Evolutionary conservation across 768 basidiomycete species (phyloP), one percentile per base, ranked within the genome.

Genomic region (Russula brevipes): DNA sequence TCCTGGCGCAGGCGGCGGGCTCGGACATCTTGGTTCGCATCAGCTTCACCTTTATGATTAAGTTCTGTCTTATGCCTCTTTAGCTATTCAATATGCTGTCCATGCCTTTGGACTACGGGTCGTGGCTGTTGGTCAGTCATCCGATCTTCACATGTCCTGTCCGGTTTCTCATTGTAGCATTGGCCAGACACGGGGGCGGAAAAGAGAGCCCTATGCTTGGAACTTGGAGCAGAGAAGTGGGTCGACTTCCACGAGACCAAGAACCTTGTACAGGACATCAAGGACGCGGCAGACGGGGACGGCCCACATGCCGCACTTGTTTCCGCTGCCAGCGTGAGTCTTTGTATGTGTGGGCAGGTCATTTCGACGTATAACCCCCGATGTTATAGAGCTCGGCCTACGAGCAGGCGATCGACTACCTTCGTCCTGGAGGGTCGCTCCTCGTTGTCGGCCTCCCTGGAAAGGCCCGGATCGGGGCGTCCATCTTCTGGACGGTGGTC

Each of bases 371-470:
- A 69, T 79, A 66, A 63, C 45, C 11, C 3, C 4, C 30, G 9
- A 11, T 56, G 44, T 1, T 42, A 57, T 69, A 65, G 58, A 56
- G 70, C 51, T 41, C 70, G 17, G 80, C 74, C n/a, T 81, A 80
- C 60, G 60, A 71, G 33, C 83, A 87, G 72, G 88, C 86, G 5
- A 71, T 89, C 9, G 85, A 89, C 60, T 94, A 94, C 73, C 78
- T 95, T 57, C 82, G 90, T 38, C 77, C 80, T 4, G 83, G 84
- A 38, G 89, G 90, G 11, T 83, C 81, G 4, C 77, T 94, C 58
- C 88, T 94, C 80, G 86, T 81, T 17, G 89, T 94, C 54, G 91
- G 91, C 31, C 75, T 94, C 1, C 91, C 91, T 1, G 79, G 73
- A 1, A 61, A 69, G 36, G 85, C 85, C 1, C 80, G 73, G 9